Evolutionary conservation across 2,329 filamentous ascomycete genomes (phyloP).

Genomic region (Harringtonia aguacate): DNA sequence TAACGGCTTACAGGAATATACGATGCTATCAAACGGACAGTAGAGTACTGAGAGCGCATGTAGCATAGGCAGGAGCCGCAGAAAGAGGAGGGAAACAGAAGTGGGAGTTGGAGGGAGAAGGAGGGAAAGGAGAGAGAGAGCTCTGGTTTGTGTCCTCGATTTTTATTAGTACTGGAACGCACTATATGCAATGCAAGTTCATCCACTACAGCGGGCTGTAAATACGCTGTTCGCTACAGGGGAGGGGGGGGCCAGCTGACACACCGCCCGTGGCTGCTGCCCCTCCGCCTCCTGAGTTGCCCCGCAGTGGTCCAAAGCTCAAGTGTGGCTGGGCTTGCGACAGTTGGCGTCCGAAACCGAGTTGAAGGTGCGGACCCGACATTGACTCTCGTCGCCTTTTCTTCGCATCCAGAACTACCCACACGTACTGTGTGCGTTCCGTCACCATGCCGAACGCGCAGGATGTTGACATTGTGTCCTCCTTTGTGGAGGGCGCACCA

Average conservation of each 20-base stretch:
- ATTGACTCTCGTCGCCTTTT: background rate
- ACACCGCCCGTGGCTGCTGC: background rate
- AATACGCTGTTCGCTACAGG: too few species aligned
- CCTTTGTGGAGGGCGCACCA: constrained; percentile 88
- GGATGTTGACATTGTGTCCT: constrained; percentile 53
- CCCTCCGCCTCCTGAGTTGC: constrained; percentile 1
- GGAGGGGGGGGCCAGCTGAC: too few species aligned
- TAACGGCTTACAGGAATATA: constrained; percentile 49
- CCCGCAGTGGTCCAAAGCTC: too few species aligned
- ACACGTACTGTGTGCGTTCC: background rate
- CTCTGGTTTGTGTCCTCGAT: background rate
- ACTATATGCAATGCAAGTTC: too few species aligned
- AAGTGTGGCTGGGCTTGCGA: too few species aligned
- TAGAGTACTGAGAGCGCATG: constrained; percentile 52
- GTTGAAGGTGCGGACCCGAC: background rate
- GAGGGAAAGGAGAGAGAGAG: background rate
- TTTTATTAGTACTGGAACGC: too few species aligned
- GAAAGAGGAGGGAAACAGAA: background rate
- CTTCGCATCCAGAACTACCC: background rate
- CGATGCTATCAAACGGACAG: constrained; percentile 55
- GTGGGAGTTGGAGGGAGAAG: background rate
- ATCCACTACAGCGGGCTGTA: too few species aligned
- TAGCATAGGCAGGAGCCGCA: too few species aligned
- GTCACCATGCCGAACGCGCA: constrained; percentile 21
- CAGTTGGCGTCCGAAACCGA: background rate